These are phyloP conservation scores for Auricularia sp. DNA, from an alignment of 768 basidiomycete genomes.

Conservation along the genomic window DNA sequence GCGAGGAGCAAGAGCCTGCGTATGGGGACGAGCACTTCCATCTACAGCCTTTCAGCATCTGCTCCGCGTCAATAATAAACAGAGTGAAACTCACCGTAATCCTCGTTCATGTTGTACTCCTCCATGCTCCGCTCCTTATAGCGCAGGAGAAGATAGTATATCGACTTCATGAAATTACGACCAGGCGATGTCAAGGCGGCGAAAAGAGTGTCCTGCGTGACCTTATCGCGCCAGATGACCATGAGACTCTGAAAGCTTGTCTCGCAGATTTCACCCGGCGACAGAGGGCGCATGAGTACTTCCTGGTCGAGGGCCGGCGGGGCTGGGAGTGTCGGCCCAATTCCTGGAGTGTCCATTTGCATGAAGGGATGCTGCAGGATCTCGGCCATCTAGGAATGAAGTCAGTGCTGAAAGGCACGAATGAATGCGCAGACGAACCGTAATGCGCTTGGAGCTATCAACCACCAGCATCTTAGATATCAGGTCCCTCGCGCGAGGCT, in stretches of 20 bases:
- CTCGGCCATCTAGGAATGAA: constrained; percentile 41
- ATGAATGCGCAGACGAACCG: constrained; percentile 21
- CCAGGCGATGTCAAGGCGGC: constrained; percentile 27
- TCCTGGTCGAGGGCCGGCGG: neutral
- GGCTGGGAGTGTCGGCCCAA: constrained; percentile 9
- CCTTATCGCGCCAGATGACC: constrained; percentile 75
- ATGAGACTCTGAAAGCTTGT: constrained; percentile 70
- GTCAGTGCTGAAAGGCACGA: neutral
- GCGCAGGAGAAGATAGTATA: constrained; percentile 73
- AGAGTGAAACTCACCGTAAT: constrained; percentile 6
- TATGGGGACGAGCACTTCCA: constrained; percentile 2
- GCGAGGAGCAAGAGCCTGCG: constrained; percentile 8
- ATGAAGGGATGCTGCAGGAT: constrained; percentile 72
- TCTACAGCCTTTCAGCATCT: neutral
- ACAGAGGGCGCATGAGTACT: constrained; percentile 34
- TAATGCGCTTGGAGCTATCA: constrained; percentile 66
- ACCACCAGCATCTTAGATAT: constrained; percentile 71
- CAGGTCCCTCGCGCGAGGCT: constrained; percentile 62
- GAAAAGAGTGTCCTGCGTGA: neutral
- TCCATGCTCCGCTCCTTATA: constrained; percentile 59
- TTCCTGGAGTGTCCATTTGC: constrained; percentile 38
- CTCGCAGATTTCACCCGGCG: constrained; percentile 59
- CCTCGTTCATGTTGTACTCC: constrained; percentile 32
- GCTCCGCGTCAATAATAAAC: neutral
- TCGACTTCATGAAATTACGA: constrained; percentile 73